Evolutionary conservation across 2,329 filamentous ascomycete genomes (phyloP).

Genomic region (Arthrobotrys musiformis): DNA sequence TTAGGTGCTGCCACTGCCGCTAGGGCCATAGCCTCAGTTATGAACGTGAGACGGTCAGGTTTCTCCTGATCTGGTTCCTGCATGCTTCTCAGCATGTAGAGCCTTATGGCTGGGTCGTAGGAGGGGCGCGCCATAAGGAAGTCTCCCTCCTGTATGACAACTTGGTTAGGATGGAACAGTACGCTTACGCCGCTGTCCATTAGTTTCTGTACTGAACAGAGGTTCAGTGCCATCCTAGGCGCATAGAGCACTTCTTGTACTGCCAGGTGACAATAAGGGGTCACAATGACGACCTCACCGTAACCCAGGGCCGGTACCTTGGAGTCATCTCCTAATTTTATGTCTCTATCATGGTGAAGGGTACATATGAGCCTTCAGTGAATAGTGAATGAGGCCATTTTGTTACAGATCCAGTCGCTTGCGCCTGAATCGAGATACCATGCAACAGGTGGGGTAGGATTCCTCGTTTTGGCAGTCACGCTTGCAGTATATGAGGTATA

Average conservation of each 20-base stretch:
- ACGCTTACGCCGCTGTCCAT: background rate
- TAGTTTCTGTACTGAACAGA: background rate
- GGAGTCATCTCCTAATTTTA: background rate
- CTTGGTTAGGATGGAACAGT: background rate
- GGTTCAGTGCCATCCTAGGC: background rate
- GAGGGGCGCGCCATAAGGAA: background rate
- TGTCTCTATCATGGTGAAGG: no score
- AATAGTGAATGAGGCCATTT: no score
- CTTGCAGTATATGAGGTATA: no score
- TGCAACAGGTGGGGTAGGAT: no score
- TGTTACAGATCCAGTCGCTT: no score
- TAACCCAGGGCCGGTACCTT: background rate
- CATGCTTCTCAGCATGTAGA: conserved; percentile 1
- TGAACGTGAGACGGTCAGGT: background rate
- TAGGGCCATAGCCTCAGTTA: background rate
- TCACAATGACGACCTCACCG: background rate
- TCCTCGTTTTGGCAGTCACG: no score
- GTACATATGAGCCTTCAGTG: no score
- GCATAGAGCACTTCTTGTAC: no score
- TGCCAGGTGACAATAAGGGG: no score
- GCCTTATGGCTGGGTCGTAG: background rate
- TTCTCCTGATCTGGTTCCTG: background rate
- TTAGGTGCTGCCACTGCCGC: background rate
- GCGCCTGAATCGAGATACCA: no score
- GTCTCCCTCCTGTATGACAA: background rate